Evolutionary conservation across 2,329 filamentous ascomycete species (phyloP).

Genomic region (Aspergillus sp.): DNA sequence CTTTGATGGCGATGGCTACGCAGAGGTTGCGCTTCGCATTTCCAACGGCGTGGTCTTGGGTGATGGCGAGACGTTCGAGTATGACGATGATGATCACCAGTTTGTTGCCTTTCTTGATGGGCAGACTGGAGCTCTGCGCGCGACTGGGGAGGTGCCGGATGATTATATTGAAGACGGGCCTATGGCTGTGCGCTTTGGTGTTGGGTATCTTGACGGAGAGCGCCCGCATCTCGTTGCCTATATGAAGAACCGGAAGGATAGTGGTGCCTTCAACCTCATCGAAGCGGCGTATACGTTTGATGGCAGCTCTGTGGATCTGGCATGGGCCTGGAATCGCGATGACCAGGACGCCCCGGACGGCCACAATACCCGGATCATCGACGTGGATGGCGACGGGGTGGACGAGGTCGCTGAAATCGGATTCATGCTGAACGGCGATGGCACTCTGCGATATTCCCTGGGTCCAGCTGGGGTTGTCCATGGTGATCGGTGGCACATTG

Average conservation of each 20-base stretch:
- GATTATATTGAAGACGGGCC: conserved; percentile 8
- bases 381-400: conserved; percentile 3
- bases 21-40: conserved; percentile 1
- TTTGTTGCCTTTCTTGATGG: conserved; percentile 2
- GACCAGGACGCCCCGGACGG: not conserved
- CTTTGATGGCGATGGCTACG: conserved; percentile 3
- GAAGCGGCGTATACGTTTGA: conserved; percentile 4
- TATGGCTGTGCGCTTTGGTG: not conserved
- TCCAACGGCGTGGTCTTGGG: conserved; percentile 8
- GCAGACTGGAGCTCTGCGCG: not conserved
- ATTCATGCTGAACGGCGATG: conserved; percentile 6
- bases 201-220: conserved; percentile 5
- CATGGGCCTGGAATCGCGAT: not conserved
- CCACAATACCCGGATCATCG: conserved; percentile 5
- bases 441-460: not conserved
- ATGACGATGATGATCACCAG: conserved; percentile 2
- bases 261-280: not conserved
- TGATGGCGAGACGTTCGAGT: not conserved
- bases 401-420: conserved; percentile 9
- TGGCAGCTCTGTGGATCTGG: not conserved
- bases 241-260: conserved; percentile 3
- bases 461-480: not conserved
- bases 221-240: conserved; percentile 1
- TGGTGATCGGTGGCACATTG: conserved; percentile 7
- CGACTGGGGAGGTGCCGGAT: not conserved